Evolutionary conservation across 1,284 basidiomycete species (phyloP), one percentile per base, ranked within the genome.

Genomic region (Boletus mariae): DNA sequence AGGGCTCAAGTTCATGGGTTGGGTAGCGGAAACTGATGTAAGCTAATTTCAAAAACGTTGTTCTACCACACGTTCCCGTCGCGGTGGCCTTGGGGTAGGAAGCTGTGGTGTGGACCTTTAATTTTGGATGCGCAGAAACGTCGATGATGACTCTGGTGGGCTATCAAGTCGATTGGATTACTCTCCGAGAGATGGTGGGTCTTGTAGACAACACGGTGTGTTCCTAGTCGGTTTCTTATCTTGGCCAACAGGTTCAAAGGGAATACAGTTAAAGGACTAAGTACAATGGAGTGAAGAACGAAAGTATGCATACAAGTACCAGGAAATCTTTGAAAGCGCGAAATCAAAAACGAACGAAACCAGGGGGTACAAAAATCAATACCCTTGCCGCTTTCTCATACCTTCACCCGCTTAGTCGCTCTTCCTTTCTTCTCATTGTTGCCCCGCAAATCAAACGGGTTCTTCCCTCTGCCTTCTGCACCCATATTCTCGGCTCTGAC

Each of bases 331-430:
- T 47, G 42, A 66, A 57, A 64, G 45, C 61, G 53, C 7, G n/a
- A 49, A 51, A 11, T 6, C 13, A 34, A 45, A 49, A 47, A 50
- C 38, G 31, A 51, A 17, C 17, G 32, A 51, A 38, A 48, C 25
- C 26, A 41, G 20, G 20, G 8, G 17, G 45, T 17, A 11, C 23
- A 12, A 31, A 44, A 51, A 9, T 13, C 23, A 3, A 25, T 17
- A 20, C 28, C 38, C 35, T 26, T 20, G 15, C 41, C n/a, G 2
- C 28, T 23, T 20, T 29, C 15, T 60, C 37, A 64, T n/a, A 54
- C 12, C 29, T 41, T 58, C 23, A 37, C 51, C 42, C 51, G 64
- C 64, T 68, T 64, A 10, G 40, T 13, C 20, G 26, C 41, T 12
- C 59, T 59, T 37, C 35, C 32, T 11, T 42, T 48, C 28, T 55